Base-by-base conservation (phyloP, 805 yeast genomes). In the Cyberlindnera mrakii region DNA sequence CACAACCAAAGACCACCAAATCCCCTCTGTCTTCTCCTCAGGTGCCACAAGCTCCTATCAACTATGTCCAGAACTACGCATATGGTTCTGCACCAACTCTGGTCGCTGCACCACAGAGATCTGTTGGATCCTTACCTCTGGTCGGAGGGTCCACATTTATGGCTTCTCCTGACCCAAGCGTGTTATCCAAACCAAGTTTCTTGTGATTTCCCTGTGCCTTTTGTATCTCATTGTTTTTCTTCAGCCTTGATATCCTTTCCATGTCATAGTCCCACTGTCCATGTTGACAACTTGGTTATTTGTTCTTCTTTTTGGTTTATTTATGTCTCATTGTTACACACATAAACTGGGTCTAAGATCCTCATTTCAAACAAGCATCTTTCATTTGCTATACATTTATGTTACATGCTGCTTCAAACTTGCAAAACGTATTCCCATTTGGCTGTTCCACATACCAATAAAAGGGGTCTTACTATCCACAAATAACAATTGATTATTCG, bases 101-200 rank as follows among this genome's bases (percentile, higher is more conserved):
- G 23, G 37, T 18, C 6, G 20, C 23, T 34, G 10, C 31, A 29
- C 43, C 36, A 29, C 29, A 13, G 5, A 35, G 39, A 9, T 23
- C 41, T 6, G 13, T 6, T 4, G 11, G 16, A 8, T 11, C 18
- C 6, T 5, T 13, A 9, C 14, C 33, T 11, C 40, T 30, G 16
- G 40, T 37, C 14, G 40, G 34, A 14, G 40, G 40, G 3, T 30
- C 40, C 8, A 30, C 40, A n/a, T 37, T 37, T 27, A 37, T 30
- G 40, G 17, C 30, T 15, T 30, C 40, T 6, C 54, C 54, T 15
- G 52, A 48, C 29, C 42, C 52, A 3, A 37, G 35, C 6, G n/a
- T 41, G 7, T 30, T 48, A 25, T 50, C 54, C 33, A 50, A 50
- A 30, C 54, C 54, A 18, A 40, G 49, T 10, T 50, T 50, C 33